Conservation (phyloP, 2,329 filamentous ascomycete genomes). For the Aspergillus sp. region DNA sequence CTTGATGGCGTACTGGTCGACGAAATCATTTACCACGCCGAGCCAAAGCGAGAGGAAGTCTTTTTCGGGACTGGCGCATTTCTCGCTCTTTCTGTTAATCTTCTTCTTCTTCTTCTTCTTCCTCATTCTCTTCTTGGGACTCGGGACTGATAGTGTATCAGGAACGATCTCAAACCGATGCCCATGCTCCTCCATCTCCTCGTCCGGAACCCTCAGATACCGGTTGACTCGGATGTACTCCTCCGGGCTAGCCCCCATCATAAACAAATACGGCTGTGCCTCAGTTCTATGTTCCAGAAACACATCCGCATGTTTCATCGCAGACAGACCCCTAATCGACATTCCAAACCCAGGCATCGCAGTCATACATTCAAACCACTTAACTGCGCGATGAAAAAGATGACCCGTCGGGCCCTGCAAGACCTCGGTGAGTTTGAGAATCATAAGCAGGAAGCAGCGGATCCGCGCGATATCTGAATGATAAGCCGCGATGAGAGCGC, state of each 20-base stretch:
- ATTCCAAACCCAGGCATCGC: slow-evolving; percentile 11
- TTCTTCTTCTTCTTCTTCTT: not conserved
- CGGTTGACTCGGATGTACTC: slow-evolving; percentile 9
- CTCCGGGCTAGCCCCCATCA: slow-evolving; percentile 5
- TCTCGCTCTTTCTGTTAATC: not conserved
- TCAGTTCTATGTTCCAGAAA: not conserved
- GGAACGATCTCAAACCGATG: not conserved
- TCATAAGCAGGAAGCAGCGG: slow-evolving; percentile 12
- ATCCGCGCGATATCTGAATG: slow-evolving; percentile 20
- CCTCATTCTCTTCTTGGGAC: not conserved
- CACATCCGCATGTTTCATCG: slow-evolving; percentile 1
- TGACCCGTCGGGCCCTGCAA: slow-evolving; percentile 8
- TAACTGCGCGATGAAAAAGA: slow-evolving; percentile 4
- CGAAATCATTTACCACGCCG: not conserved
- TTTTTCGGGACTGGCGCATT: slow-evolving; percentile 7
- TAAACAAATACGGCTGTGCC: slow-evolving; percentile 11
- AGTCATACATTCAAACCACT: slow-evolving; percentile 4
- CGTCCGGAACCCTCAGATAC: slow-evolving; percentile 3
- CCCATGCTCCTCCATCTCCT: not conserved
- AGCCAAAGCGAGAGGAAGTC: slow-evolving; percentile 5
- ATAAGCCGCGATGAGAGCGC: slow-evolving; percentile 15
- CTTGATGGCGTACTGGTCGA: slow-evolving; percentile 3
- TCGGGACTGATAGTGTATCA: too few relatives aligned
- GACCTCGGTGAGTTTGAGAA: slow-evolving; percentile 4
- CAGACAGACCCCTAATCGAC: slow-evolving; percentile 11